Conservation (phyloP, 2,329 filamentous ascomycete species). For the Pestalotiopsis sp. region DNA sequence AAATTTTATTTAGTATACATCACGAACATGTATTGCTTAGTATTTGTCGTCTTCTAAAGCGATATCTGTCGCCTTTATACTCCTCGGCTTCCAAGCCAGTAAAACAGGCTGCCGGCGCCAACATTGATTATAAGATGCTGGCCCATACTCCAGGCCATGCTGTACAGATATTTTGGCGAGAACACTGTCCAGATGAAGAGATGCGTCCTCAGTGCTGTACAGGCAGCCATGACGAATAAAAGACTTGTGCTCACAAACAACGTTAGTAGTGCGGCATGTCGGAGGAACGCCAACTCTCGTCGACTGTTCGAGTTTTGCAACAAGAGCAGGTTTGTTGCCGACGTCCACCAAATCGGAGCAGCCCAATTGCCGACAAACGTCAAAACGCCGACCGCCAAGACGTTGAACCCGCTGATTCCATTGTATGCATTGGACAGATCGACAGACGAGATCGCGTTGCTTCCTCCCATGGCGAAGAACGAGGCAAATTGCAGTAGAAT, state of each 20-base stretch:
- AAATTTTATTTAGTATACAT: too few species aligned
- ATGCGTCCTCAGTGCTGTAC: conserved; percentile 81
- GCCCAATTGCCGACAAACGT: conserved; percentile 93
- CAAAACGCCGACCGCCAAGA: conserved; percentile 77
- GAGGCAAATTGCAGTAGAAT: conserved; percentile 79
- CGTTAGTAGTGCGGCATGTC: conserved; percentile 68
- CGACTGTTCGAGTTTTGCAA: conserved; percentile 35
- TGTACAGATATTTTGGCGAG: conserved; percentile 93
- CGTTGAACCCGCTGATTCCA: conserved; percentile 79
- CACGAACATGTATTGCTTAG: not conserved
- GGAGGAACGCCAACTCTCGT: conserved; percentile 36
- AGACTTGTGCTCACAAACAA: conserved; percentile 69
- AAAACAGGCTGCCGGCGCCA: conserved; percentile 60
- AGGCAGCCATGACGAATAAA: conserved; percentile 83
- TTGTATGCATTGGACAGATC: conserved; percentile 96
- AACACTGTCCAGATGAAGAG: conserved; percentile 99
- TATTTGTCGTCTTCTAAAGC: not conserved
- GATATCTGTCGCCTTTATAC: not conserved
- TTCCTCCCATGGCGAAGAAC: conserved; percentile 90
- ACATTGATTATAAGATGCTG: conserved; percentile 80
- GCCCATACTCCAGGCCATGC: conserved; percentile 82
- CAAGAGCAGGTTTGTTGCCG: conserved; percentile 63
- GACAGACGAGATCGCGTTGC: conserved; percentile 94
- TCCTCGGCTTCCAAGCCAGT: conserved; percentile 46
- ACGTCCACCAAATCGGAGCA: conserved; percentile 85